Evolutionary conservation across 805 yeast species (phyloP).

Genomic region (Kodamaea jinghongensis): DNA sequence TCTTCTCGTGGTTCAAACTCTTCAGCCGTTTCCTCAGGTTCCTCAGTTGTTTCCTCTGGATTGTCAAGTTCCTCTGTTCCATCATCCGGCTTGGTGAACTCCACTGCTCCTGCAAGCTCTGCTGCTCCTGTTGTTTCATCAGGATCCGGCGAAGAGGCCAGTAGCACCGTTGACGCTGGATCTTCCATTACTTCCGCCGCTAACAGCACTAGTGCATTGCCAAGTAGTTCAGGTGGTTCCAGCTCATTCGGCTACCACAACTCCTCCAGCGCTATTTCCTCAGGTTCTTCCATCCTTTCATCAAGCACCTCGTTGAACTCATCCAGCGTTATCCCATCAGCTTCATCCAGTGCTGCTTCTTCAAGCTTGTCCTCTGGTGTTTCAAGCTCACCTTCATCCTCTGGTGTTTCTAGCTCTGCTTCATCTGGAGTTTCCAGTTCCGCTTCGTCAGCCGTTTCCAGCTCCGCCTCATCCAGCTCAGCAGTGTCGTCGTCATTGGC

Average conservation of each 20-base stretch:
- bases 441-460: neutral
- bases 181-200: conserved; percentile 4
- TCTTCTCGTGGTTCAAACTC: neutral
- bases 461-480: neutral
- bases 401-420: conserved; percentile 4
- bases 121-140: too few species aligned
- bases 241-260: neutral
- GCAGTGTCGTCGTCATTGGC: too few species aligned
- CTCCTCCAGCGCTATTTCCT: neutral
- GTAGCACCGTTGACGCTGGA: too few species aligned
- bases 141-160: too few species aligned
- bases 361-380: neutral
- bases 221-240: neutral
- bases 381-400: neutral
- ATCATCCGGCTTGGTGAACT: neutral
- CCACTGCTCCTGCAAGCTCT: conserved; percentile 1
- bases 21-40: neutral
- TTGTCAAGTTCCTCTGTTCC: neutral
- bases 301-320: neutral
- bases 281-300: neutral
- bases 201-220: conserved; percentile 1
- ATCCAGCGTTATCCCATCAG: neutral
- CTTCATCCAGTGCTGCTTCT: neutral
- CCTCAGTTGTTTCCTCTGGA: neutral
- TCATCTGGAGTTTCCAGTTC: conserved; percentile 1